A percentile compares a stretch with the other conserved stretches of the same genome.
Evolutionary conservation across 805 yeast species (phyloP).

Genomic region (Brettanomyces bruxellensis): DNA sequence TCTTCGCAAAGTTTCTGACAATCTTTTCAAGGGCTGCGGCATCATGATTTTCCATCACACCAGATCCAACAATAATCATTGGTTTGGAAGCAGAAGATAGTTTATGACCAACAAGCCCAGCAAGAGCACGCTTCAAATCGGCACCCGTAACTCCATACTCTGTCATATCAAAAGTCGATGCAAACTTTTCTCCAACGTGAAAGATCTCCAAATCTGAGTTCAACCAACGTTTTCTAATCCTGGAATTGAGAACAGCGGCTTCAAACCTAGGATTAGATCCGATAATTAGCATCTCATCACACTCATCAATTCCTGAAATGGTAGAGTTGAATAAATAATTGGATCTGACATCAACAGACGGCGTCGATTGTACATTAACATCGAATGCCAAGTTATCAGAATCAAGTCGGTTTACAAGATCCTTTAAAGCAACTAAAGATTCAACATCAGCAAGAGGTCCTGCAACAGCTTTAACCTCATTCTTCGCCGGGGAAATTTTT

Average conservation of each 20-base stretch:
- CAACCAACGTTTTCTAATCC: slow-evolving; percentile 78
- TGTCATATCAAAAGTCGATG: slow-evolving; percentile 61
- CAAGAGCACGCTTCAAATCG: slow-evolving; percentile 49
- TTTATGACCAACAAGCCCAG: slow-evolving; percentile 61
- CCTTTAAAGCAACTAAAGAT: slow-evolving; percentile 74
- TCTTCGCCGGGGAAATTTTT: slow-evolving; percentile 47
- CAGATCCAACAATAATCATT: slow-evolving; percentile 73
- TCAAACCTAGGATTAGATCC: slow-evolving; percentile 88
- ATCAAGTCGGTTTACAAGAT: slow-evolving; percentile 64
- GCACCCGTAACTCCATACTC: slow-evolving; percentile 54
- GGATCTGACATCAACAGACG: slow-evolving; percentile 71
- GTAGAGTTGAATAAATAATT: slow-evolving; percentile 75
- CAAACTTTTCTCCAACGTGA: slow-evolving; percentile 68
- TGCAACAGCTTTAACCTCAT: slow-evolving; percentile 72
- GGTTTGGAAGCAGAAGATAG: slow-evolving; percentile 63
- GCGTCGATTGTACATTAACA: slow-evolving; percentile 44
- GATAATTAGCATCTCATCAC: slow-evolving; percentile 70
- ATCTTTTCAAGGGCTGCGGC: slow-evolving; percentile 49
- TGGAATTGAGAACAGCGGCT: slow-evolving; percentile 79
- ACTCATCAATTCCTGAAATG: slow-evolving; percentile 70
- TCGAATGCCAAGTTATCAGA: slow-evolving; percentile 78
- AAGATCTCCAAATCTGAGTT: slow-evolving; percentile 57
- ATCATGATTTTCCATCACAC: slow-evolving; percentile 60
- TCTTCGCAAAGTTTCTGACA: slow-evolving; percentile 51
- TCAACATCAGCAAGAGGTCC: slow-evolving; percentile 83